Percentiles rank a stretch among this genome's conserved stretches.
phyloP scores from a whole-genome alignment of 192 early-diverging fungal genomes.

The Coemansia sp. region DNA sequence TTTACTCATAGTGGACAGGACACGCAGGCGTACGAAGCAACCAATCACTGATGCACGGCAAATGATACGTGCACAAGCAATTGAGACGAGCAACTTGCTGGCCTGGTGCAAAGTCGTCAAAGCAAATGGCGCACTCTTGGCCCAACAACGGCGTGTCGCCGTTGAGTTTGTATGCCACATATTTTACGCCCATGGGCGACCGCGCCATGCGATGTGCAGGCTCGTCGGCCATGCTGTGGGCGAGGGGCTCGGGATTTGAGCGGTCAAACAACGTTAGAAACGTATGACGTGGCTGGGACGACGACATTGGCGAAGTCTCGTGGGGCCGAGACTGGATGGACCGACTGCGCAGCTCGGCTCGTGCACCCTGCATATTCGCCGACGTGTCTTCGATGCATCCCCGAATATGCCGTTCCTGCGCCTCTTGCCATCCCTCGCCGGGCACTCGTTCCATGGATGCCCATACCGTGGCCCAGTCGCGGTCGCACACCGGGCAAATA shows the following conservation, averaged over 20 bases:
- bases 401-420: slow-evolving; percentile 49
- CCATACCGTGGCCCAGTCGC: slow-evolving; percentile 46
- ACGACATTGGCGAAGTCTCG: neutral
- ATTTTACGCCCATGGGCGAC: slow-evolving; percentile 42
- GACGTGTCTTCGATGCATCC: slow-evolving; percentile 43
- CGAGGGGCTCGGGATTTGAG: neutral
- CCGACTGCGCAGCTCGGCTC: slow-evolving; percentile 17
- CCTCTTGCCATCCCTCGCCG: slow-evolving; percentile 53
- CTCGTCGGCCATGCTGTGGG: too few species aligned
- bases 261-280: slow-evolving; percentile 24
- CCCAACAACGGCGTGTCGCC: slow-evolving; percentile 63
- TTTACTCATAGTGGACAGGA: slow-evolving; percentile 78
- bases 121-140: slow-evolving; percentile 91
- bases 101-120: slow-evolving; percentile 86
- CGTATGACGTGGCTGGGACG: neutral
- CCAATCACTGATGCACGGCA: slow-evolving; percentile 81
- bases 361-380: slow-evolving; percentile 45
- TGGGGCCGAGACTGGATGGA: slow-evolving; percentile 24
- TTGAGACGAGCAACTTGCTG: slow-evolving; percentile 78
- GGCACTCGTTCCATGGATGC: slow-evolving; percentile 28
- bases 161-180: slow-evolving; percentile 59
- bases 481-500: slow-evolving; percentile 43
- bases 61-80: slow-evolving; percentile 89
- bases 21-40: slow-evolving; percentile 71
- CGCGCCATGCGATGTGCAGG: slow-evolving; percentile 4